Evolutionary conservation across 139 green algal genomes (phyloP).

Genomic region (Mesotaenium endlicherianum): DNA sequence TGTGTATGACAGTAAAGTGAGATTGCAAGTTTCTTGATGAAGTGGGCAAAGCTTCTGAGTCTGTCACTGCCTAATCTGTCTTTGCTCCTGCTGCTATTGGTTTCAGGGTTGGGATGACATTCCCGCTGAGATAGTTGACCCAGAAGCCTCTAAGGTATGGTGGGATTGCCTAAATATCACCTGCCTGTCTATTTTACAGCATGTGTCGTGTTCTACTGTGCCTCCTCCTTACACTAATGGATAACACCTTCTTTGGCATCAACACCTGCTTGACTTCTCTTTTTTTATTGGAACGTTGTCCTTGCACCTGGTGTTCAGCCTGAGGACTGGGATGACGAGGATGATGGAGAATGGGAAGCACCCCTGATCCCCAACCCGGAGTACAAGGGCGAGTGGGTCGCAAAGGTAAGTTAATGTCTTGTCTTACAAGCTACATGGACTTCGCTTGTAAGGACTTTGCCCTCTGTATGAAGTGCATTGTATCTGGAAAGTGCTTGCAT

Average conservation of each 20-base stretch:
- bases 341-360: conserved; percentile 89
- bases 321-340: conserved; percentile 89
- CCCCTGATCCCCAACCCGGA: conserved; percentile 83
- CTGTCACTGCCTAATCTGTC: no score
- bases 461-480: not conserved
- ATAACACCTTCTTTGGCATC: no score
- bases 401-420: conserved; percentile 49
- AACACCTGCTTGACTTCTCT: no score
- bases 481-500: not conserved
- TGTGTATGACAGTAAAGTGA: no score
- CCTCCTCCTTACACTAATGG: no score
- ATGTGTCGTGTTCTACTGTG: no score
- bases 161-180: no score
- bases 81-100: no score
- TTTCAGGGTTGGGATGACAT: conserved; percentile 58
- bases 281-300: no score
- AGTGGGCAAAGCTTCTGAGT: no score
- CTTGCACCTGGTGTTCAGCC: conserved; percentile 60
- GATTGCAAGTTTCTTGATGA: not conserved
- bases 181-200: not conserved
- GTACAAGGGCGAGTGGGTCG: conserved; percentile 85
- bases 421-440: not conserved
- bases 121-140: conserved; percentile 46
- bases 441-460: not conserved
- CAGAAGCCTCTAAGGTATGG: conserved; percentile 49